Conservation (phyloP, 139 green algal species). For the Chlorella ohadii region DNA sequence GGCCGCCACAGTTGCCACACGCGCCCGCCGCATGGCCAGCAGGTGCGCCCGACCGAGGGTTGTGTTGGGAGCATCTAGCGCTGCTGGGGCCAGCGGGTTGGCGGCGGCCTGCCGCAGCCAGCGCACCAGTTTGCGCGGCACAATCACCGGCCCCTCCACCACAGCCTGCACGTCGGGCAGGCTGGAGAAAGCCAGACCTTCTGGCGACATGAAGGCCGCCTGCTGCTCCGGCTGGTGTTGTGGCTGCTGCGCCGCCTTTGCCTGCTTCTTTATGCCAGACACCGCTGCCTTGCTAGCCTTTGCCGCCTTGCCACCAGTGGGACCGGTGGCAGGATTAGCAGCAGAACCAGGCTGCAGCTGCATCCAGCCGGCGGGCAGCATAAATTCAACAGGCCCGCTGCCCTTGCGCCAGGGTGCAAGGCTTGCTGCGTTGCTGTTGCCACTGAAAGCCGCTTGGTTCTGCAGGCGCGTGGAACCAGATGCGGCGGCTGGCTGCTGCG, state of each 20-base stretch:
- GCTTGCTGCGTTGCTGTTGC: neutral
- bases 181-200: conserved; percentile 11
- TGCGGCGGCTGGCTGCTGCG: neutral
- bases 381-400: neutral
- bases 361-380: neutral
- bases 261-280: neutral
- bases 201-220: conserved; percentile 14
- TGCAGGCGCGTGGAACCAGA: too few relatives aligned
- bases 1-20: neutral
- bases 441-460: too few relatives aligned
- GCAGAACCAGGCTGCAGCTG: neutral
- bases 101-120: conserved; percentile 7
- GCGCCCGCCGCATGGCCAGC: neutral
- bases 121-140: neutral
- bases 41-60: neutral
- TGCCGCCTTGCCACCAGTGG: neutral
- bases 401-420: neutral
- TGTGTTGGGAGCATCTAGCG: neutral
- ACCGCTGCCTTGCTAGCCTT: neutral
- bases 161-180: neutral
- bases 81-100: neutral
- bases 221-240: conserved; percentile 4
- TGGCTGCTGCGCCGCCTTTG: neutral
- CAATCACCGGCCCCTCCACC: neutral
- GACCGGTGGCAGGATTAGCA: neutral